Evolutionary conservation across 345 rosid species (phyloP).

Genomic region (Salix brachista): DNA sequence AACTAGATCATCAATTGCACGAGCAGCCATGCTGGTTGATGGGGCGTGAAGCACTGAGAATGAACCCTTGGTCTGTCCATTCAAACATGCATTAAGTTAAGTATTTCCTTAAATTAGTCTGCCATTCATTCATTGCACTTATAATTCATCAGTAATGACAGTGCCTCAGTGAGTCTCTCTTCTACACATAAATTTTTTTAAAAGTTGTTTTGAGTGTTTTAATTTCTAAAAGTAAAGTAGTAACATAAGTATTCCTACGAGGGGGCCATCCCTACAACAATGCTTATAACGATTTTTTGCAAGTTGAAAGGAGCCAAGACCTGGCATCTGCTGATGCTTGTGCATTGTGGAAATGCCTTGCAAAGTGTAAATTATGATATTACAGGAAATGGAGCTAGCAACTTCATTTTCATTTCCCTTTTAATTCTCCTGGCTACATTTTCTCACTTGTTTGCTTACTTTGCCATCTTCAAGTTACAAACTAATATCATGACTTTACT

Average conservation of each 20-base stretch:
- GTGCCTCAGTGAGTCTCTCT: neutral
- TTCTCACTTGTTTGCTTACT: neutral
- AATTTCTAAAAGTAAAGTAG: neutral
- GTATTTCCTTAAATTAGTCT: neutral
- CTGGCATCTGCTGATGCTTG: neutral
- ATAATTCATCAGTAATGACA: neutral
- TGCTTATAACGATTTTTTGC: neutral
- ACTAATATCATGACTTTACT: neutral
- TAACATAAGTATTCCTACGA: neutral
- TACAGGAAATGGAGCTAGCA: neutral
- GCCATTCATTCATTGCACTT: neutral
- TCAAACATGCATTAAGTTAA: neutral
- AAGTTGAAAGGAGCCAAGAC: neutral
- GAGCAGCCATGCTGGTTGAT: slow-evolving; percentile 71
- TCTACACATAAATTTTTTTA: neutral
- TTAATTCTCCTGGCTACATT: neutral
- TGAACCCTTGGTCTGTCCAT: slow-evolving; percentile 34
- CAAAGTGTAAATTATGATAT: neutral
- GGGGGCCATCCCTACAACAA: neutral
- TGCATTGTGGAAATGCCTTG: neutral
- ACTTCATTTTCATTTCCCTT: neutral
- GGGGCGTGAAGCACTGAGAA: slow-evolving; percentile 37
- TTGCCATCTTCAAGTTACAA: neutral
- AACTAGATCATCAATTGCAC: slow-evolving; percentile 42
- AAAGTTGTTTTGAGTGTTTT: neutral